A percentile compares a stretch with the other conserved stretches of the same genome.
Evolutionary conservation across 2,329 filamentous ascomycete genomes (phyloP).

Genomic region (Tolypocladium tropicale): DNA sequence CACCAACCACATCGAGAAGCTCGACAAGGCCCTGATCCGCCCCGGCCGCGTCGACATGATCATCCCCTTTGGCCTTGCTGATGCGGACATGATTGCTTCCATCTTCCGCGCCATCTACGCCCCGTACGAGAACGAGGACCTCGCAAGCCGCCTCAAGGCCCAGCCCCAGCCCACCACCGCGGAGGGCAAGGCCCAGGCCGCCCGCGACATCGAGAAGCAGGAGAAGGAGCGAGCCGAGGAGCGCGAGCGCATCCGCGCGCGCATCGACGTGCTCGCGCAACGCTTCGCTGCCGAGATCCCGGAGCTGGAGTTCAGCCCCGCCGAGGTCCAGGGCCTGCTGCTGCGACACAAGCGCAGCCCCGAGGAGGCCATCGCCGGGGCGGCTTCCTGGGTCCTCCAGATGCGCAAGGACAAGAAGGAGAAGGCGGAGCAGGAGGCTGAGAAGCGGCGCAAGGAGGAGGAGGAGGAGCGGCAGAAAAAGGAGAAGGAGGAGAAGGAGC

Average conservation of each 20-base stretch:
- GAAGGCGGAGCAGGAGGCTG: conserved; percentile 20
- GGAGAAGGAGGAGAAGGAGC: conserved; percentile 7
- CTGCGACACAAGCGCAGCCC: conserved; percentile 45
- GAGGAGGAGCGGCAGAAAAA: conserved; percentile 7
- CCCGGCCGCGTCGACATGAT: conserved; percentile 52
- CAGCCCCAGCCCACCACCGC: not conserved
- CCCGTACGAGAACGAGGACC: conserved; percentile 29
- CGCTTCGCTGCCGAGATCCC: conserved; percentile 43
- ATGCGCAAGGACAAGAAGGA: conserved; percentile 38
- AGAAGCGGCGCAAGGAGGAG: conserved; percentile 12
- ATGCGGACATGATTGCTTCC: conserved; percentile 37
- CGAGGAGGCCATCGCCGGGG: conserved; percentile 33
- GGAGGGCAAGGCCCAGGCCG: conserved; percentile 8
- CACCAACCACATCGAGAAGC: conserved; percentile 52
- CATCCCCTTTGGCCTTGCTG: conserved; percentile 45
- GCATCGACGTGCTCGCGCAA: conserved; percentile 34
- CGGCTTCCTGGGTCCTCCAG: conserved; percentile 38
- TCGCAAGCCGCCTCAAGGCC: not conserved
- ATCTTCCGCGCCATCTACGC: conserved; percentile 51
- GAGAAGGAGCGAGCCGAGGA: conserved; percentile 16
- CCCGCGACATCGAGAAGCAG: conserved; percentile 18
- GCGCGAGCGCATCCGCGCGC: conserved; percentile 24
- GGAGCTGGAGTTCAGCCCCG: conserved; percentile 45
- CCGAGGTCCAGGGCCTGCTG: conserved; percentile 50
- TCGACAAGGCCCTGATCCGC: conserved; percentile 52